Evolutionary conservation across 768 basidiomycete genomes (phyloP).

Genomic region (Macrolepiota fuliginosa): DNA sequence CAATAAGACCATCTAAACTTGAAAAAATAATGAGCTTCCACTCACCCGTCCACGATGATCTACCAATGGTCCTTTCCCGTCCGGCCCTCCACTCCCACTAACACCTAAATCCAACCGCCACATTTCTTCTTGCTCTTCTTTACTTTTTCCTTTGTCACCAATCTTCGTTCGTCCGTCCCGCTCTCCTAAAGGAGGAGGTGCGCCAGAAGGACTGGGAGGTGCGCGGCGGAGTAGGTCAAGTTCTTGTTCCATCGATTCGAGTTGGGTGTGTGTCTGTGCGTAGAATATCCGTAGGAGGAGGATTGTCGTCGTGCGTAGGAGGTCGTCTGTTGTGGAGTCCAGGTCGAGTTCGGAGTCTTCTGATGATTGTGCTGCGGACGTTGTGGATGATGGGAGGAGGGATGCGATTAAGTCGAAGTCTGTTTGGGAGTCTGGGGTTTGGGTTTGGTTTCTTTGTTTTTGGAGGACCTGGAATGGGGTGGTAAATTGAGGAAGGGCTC

Average conservation of each 20-base stretch:
- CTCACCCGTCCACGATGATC: constrained; percentile 76
- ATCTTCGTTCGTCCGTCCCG: constrained; percentile 35
- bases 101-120: constrained; percentile 71
- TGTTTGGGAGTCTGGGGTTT: constrained; percentile 31
- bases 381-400: constrained; percentile 45
- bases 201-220: constrained; percentile 37
- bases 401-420: constrained; percentile 66
- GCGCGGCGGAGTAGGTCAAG: constrained; percentile 60
- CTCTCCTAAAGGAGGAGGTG: constrained; percentile 31
- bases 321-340: constrained; percentile 61
- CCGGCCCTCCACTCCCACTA: constrained; percentile 36
- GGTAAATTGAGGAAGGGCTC: neutral
- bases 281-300: constrained; percentile 74
- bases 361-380: constrained; percentile 14
- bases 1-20: neutral
- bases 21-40: neutral
- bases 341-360: constrained; percentile 27
- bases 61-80: constrained; percentile 61
- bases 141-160: constrained; percentile 13
- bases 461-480: constrained; percentile 41
- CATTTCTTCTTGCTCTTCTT: constrained; percentile 38
- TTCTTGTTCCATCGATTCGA: constrained; percentile 72
- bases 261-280: constrained; percentile 63
- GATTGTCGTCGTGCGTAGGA: constrained; percentile 63
- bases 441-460: constrained; percentile 46